Evolutionary conservation across 805 yeast genomes (phyloP), one percentile per base, ranked within the genome.

Genomic region (Yarrowia yakushimensis): DNA sequence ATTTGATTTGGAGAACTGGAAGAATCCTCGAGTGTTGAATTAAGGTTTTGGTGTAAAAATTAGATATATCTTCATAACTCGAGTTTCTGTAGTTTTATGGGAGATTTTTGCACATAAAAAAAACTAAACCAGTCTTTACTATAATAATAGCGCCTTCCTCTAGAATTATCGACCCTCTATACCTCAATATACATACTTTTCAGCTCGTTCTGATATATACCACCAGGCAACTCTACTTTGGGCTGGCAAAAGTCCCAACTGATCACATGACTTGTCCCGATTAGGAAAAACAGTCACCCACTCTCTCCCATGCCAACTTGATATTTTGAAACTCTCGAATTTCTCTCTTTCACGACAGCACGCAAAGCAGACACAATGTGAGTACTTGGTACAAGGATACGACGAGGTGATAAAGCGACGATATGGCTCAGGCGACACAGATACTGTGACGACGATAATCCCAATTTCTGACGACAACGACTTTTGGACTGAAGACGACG

Each of bases 301-400:
- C 50, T 43, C 50, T 17, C 18, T 27, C 34, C n/a, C n/a, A 27
- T 27, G 45, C 25, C 41, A 46, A 27, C 45, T 55, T 55, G 61
- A 39, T 39, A 41, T 55, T 55, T 55, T 37, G 48, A 55, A 22
- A n/a, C 48, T 55, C 33, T 30, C 28, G 61, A 55, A 30, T 55
- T 41, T 39, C 39, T 39, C 39, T 39, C 36, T 41, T 55, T 55
- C 31, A 39, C 61, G 61, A 55, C 61, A 55, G 61, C 61, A 55
- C 48, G 36, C 28, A 23, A 23, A 52, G 23, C 59, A 52, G 37
- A 55, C 61, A 55, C 61, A 55, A 55, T 55, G 61, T 55, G 61
- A 55, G 61, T 55, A 55, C 59, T 34, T 34, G 59, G 43, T 34
- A 52, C 43, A 52, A 34, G 43, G 34, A 42, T 10, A 36, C 28